Evolutionary conservation across 148 eudicot species (phyloP).

Genomic region (Amaranthus hypochondriacus): DNA sequence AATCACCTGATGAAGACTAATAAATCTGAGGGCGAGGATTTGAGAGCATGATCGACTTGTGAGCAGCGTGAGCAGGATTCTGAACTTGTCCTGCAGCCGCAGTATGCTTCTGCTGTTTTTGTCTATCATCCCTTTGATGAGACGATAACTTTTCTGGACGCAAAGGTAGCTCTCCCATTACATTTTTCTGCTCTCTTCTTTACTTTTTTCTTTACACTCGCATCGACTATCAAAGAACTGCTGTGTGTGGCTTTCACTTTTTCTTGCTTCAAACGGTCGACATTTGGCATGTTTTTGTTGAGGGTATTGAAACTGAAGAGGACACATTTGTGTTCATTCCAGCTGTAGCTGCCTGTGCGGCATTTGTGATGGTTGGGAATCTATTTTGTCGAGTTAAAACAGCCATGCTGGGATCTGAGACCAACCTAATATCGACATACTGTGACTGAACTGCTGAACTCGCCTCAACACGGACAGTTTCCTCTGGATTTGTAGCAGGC

Average conservation of each 20-base stretch:
- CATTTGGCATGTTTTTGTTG: conserved; percentile 18
- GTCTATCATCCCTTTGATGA: conserved; percentile 39
- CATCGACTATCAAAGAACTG: conserved; percentile 29
- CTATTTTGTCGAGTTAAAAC: conserved; percentile 26
- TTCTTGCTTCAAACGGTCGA: conserved; percentile 53
- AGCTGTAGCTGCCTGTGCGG: conserved; percentile 18
- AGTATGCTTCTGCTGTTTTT: conserved; percentile 42
- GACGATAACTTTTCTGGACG: conserved; percentile 40
- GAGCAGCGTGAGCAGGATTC: conserved; percentile 30
- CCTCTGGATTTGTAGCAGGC: conserved; percentile 37
- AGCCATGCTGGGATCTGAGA: conserved; percentile 30
- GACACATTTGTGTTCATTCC: conserved; percentile 1
- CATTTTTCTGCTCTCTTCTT: conserved; percentile 58
- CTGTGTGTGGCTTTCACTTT: conserved; percentile 44
- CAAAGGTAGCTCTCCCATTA: conserved; percentile 29
- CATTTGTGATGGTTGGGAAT: conserved; percentile 22
- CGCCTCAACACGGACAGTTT: conserved; percentile 37
- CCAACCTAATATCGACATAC: conserved; percentile 32
- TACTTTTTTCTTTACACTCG: conserved; percentile 52
- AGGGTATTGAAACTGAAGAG: conserved; percentile 28
- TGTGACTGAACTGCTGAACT: conserved; percentile 39
- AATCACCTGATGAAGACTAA: conserved; percentile 16
- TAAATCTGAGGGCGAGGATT: conserved; percentile 8
- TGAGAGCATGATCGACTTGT: conserved; percentile 23
- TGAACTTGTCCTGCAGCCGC: conserved; percentile 13